These are phyloP conservation scores for Xerocomus spinulosus DNA, from an alignment of 768 basidiomycete genomes.

Conservation along the genomic window DNA sequence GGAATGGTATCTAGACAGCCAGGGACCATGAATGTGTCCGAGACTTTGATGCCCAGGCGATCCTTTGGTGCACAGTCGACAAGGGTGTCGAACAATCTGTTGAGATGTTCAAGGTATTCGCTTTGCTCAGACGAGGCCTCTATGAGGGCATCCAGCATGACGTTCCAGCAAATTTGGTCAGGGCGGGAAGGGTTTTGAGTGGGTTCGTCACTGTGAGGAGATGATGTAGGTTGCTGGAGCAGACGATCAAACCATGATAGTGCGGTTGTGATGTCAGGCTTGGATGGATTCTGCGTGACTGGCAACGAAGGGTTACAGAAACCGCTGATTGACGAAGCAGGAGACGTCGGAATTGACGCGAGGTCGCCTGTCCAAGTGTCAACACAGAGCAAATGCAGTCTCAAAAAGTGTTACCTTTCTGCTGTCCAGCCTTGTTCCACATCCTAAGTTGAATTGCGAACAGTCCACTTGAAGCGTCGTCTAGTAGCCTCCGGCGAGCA, in stretches of 20 bases:
- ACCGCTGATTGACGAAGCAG: conserved; percentile 56
- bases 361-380: conserved; percentile 17
- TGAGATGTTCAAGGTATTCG: conserved; percentile 49
- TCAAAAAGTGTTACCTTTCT: conserved; percentile 7
- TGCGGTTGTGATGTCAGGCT: conserved; percentile 55
- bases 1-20: conserved; percentile 15
- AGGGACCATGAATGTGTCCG: conserved; percentile 41
- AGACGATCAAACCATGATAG: conserved; percentile 69
- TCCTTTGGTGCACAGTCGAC: conserved; percentile 34
- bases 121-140: conserved; percentile 22
- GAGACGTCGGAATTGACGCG: conserved; percentile 47
- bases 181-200: conserved; percentile 47
- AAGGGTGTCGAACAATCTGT: conserved; percentile 46
- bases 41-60: conserved; percentile 29
- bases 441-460: conserved; percentile 41
- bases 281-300: background rate
- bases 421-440: conserved; percentile 61
- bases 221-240: conserved; percentile 38
- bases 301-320: conserved; percentile 44
- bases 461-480: no score
- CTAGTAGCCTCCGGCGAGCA: no score
- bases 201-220: conserved; percentile 38
- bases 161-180: conserved; percentile 47
- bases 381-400: background rate
- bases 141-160: conserved; percentile 58